Evolutionary conservation across 768 basidiomycete genomes (phyloP).

Genomic region (Pisolithus marmoratus): DNA sequence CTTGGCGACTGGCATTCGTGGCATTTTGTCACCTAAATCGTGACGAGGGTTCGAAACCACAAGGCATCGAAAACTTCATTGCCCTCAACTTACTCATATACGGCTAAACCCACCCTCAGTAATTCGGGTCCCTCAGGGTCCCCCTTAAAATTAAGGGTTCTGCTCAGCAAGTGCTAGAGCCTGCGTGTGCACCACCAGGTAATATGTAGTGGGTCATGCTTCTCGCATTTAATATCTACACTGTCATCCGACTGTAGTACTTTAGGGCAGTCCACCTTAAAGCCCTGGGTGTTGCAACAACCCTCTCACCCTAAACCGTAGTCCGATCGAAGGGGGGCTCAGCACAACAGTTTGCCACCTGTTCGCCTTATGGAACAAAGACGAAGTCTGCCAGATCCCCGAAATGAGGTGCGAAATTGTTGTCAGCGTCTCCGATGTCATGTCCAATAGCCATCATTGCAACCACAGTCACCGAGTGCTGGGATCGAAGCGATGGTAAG

Average conservation of each 20-base stretch:
- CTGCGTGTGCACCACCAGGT: too few relatives aligned
- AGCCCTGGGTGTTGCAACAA: conserved; percentile 13
- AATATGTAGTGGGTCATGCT: too few relatives aligned
- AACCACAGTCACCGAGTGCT: conserved; percentile 49
- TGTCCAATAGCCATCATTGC: conserved; percentile 47
- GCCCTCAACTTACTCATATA: too few relatives aligned
- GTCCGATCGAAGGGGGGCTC: conserved; percentile 34
- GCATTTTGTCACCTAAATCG: too few relatives aligned
- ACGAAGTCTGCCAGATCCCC: conserved; percentile 54
- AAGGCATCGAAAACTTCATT: too few relatives aligned
- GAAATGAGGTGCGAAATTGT: conserved; percentile 30
- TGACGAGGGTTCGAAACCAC: too few relatives aligned
- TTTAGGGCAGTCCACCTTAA: conserved; percentile 10
- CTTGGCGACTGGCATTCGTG: too few relatives aligned
- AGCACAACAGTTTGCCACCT: conserved; percentile 43
- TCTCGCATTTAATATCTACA: neutral
- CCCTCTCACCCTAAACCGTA: conserved; percentile 11
- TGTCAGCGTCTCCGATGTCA: conserved; percentile 6
- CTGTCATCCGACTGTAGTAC: neutral
- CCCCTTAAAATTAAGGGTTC: too few relatives aligned
- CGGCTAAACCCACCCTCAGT: too few relatives aligned
- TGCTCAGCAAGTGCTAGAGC: too few relatives aligned
- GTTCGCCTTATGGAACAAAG: conserved; percentile 44
- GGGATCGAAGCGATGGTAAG: conserved; percentile 2
- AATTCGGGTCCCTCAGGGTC: too few relatives aligned